These are phyloP conservation scores for Penstemon newberryi DNA, from an alignment of 257 asterid genomes.

Conservation along the genomic window DNA sequence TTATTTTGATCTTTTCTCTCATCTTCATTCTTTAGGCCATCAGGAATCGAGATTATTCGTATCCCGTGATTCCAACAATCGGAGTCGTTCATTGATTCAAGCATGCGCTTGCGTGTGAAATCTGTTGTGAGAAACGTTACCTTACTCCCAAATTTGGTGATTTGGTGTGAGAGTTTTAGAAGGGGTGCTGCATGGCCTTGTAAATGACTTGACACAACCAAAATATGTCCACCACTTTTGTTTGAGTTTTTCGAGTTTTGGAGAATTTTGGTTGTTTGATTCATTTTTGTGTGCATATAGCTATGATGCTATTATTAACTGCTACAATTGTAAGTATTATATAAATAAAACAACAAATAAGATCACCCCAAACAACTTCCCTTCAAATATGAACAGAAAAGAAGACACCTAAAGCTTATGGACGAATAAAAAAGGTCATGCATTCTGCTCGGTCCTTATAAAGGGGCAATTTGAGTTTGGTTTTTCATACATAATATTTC, in stretches of 20 bases:
- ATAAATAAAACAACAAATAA: too few species aligned
- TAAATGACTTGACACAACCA: conserved; percentile 46
- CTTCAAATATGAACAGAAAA: too few species aligned
- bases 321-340: not conserved
- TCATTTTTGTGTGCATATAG: conserved; percentile 3
- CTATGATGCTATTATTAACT: not conserved
- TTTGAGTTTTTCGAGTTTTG: conserved; percentile 15
- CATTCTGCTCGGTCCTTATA: conserved; percentile 20
- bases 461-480: conserved; percentile 1
- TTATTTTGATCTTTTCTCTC: conserved; percentile 37
- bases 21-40: conserved; percentile 35
- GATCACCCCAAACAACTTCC: not conserved
- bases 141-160: conserved; percentile 36
- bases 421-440: conserved; percentile 15
- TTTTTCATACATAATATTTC: not conserved
- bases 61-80: conserved; percentile 23
- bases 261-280: not conserved
- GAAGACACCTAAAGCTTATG: not conserved
- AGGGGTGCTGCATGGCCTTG: conserved; percentile 62
- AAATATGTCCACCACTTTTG: conserved; percentile 38
- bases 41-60: conserved; percentile 38
- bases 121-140: conserved; percentile 49
- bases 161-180: conserved; percentile 43
- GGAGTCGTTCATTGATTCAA: conserved; percentile 5
- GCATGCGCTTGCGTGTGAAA: not conserved